Evolutionary conservation across 2,329 filamentous ascomycete genomes (phyloP).

Genomic region (Colletotrichum sp.): DNA sequence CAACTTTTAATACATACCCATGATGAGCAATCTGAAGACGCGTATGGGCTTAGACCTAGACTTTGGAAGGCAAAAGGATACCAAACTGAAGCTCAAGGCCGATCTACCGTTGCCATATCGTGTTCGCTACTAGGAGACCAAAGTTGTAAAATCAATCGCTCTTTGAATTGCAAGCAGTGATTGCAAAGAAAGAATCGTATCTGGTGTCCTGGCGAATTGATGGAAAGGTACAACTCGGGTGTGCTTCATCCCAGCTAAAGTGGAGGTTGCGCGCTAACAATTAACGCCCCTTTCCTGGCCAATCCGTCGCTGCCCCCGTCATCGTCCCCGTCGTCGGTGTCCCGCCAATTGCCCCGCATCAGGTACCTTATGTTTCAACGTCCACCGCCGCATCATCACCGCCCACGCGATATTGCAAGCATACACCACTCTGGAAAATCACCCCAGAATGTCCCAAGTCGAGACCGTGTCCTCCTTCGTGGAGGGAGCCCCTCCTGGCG

Average conservation of each 20-base stretch:
- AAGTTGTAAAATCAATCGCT: not conserved
- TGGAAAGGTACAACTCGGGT: not conserved
- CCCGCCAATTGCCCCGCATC: slow-evolving; percentile 20
- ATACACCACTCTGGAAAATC: slow-evolving; percentile 1
- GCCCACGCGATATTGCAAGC: not conserved
- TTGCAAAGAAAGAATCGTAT: not conserved
- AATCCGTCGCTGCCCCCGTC: not conserved
- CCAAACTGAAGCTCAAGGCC: not conserved
- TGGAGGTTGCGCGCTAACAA: slow-evolving; percentile 18
- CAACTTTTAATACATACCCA: slow-evolving; percentile 8
- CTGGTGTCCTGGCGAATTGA: not conserved
- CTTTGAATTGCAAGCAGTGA: not conserved
- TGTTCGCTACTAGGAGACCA: not conserved
- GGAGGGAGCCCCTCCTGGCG: slow-evolving; percentile 91
- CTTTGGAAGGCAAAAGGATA: not conserved
- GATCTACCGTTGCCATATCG: not conserved
- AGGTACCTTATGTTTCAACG: slow-evolving; percentile 14
- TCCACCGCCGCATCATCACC: slow-evolving; percentile 7
- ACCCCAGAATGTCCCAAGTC: slow-evolving; percentile 42
- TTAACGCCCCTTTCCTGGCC: slow-evolving; percentile 12
- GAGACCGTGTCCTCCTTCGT: slow-evolving; percentile 84
- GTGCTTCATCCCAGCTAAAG: no score
- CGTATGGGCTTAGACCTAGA: not conserved
- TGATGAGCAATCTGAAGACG: not conserved
- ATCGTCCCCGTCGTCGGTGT: not conserved